Conservation (phyloP, 1,139 yeast species). For the Yamadazyma friedrichii region DNA sequence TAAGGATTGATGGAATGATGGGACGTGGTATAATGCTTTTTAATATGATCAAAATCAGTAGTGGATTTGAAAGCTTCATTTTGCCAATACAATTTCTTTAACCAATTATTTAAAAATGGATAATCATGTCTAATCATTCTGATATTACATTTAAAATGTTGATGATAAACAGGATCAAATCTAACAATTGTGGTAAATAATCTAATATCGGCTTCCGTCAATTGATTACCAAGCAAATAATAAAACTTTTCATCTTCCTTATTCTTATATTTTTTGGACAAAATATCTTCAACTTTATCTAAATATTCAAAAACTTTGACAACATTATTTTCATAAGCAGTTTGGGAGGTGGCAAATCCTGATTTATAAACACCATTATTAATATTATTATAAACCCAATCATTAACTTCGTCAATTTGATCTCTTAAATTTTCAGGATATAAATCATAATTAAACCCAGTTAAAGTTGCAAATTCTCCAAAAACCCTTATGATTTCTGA, state of each 20-base stretch:
- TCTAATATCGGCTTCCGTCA: slow-evolving; percentile 91
- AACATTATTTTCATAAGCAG: slow-evolving; percentile 76
- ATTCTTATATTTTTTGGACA: slow-evolving; percentile 21
- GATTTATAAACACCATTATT: slow-evolving; percentile 94
- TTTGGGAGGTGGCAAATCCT: slow-evolving; percentile 86
- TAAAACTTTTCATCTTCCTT: slow-evolving; percentile 25
- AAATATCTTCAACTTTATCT: slow-evolving; percentile 70
- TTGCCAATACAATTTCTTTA: slow-evolving; percentile 84
- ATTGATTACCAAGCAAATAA: slow-evolving; percentile 60
- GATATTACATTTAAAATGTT: slow-evolving; percentile 91
- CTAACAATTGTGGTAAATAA: slow-evolving; percentile 74
- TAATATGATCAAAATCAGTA: slow-evolving; percentile 86
- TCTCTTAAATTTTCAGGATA: slow-evolving; percentile 56
- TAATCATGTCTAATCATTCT: slow-evolving; percentile 78
- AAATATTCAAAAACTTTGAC: slow-evolving; percentile 62
- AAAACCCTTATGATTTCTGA: slow-evolving; percentile 85
- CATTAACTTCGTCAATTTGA: slow-evolving; percentile 73
- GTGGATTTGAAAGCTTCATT: slow-evolving; percentile 72
- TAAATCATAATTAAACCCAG: slow-evolving; percentile 47
- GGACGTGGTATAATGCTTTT: slow-evolving; percentile 81
- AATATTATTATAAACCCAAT: slow-evolving; percentile 82
- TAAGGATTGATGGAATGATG: slow-evolving; percentile 79
- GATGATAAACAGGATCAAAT: slow-evolving; percentile 89
- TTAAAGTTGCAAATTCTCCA: slow-evolving; percentile 52
- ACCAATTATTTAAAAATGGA: slow-evolving; percentile 78